Conservation (phyloP, 2,329 filamentous ascomycete genomes). For the Cadophora sp. region DNA sequence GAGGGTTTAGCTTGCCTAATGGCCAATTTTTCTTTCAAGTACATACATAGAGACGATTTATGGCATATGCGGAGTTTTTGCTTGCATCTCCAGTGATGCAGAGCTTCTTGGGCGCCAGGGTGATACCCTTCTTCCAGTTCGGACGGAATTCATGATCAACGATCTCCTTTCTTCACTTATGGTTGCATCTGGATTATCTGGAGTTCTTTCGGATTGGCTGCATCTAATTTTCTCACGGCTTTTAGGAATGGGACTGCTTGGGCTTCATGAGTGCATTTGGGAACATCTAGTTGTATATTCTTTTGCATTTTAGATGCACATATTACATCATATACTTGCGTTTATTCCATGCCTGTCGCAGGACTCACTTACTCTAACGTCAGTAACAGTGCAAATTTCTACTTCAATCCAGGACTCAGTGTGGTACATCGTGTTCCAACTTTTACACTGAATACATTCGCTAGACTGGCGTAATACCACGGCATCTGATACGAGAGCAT, state of each 20-base stretch:
- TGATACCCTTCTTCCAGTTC: slow-evolving; percentile 26
- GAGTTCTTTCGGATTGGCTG: slow-evolving; percentile 18
- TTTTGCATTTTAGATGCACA: slow-evolving; percentile 27
- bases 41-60: slow-evolving; percentile 25
- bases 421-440: too few species aligned
- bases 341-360: not conserved
- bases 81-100: slow-evolving; percentile 29
- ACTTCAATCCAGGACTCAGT: too few species aligned
- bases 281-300: slow-evolving; percentile 20
- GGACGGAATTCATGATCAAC: slow-evolving; percentile 23
- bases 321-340: slow-evolving; percentile 20
- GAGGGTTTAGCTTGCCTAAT: slow-evolving; percentile 30
- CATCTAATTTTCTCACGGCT: slow-evolving; percentile 18
- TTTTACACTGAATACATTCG: too few species aligned
- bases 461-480: not conserved
- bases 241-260: not conserved
- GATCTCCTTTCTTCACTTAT: slow-evolving; percentile 19
- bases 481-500: not conserved
- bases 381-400: not conserved
- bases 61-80: slow-evolving; percentile 29
- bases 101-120: slow-evolving; percentile 27
- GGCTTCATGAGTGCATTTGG: slow-evolving; percentile 10
- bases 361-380: not conserved
- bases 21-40: slow-evolving; percentile 12
- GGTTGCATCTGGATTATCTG: slow-evolving; percentile 22